Evolutionary conservation across 805 yeast species (phyloP), one percentile per base, ranked within the genome.

Genomic region (Kodamaea nitidulidarum): DNA sequence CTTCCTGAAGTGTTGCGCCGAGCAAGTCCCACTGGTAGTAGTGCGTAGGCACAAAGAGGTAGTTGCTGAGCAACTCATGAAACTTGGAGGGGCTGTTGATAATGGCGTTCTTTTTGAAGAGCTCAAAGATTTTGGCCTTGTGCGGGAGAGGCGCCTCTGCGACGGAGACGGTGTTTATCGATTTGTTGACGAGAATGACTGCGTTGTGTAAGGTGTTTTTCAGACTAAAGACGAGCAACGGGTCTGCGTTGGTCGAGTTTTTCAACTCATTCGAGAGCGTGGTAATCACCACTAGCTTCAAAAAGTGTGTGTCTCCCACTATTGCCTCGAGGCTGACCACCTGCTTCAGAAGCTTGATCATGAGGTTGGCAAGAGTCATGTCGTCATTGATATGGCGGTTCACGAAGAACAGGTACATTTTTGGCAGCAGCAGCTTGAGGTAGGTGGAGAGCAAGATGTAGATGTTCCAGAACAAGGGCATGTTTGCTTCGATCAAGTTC

Each of bases 181-280:
- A 65, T 48, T 72, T 75, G 47, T 75, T 76, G 7, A 75, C 67
- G 47, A 76, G 61, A 11, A 77, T 76, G 14, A 76, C 70, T 0
- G 79, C 65, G 50, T 76, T 75, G 45, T 78, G 82, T 7, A 77
- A 52, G 18, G 63, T 60, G 43, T 69, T 65, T 36, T 65, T 65
- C 45, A 65, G 61, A 25, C 68, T 52, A 42, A 47, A 66, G 2
- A 63, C 49, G 17, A 52, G 35, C 24, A 59, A 44, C 21, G 46
- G 47, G 9, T 55, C 49, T 14, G 48, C 53, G 20, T 44, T 44
- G 15, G 41, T 46, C 17, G 47, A 46, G 17, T 48, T 40, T 34
- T 61, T 63, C 34, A 65, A 45, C 39, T 67, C 72, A 45, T 66
- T 67, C 4, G 57, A 47, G 26, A 67, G 49, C 1, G 71, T 64